These are phyloP conservation scores for Podospora pseudopauciseta DNA, from an alignment of 495 filamentous ascomycete species.

Conservation along the genomic window DNA sequence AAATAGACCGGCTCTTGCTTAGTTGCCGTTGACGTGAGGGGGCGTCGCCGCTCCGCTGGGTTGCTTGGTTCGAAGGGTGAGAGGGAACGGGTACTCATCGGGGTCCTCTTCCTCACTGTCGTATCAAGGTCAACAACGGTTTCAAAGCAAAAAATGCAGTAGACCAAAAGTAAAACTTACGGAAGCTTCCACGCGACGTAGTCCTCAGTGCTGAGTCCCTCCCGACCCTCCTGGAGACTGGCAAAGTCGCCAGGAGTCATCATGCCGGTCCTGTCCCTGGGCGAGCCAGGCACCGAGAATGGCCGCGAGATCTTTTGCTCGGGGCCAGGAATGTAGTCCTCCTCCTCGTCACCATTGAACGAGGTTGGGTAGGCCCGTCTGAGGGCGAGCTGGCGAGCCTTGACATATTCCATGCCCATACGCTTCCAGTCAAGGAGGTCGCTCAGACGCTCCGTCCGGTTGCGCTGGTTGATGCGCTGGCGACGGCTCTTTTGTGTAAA, in stretches of 20 bases:
- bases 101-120: constrained; percentile 89
- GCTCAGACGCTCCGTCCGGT: constrained; percentile 92
- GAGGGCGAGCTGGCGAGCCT: constrained; percentile 88
- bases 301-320: constrained; percentile 92
- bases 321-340: constrained; percentile 79
- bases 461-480: constrained; percentile 97
- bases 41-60: constrained; percentile 34
- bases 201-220: constrained; percentile 92
- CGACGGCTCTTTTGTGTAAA: constrained; percentile 91
- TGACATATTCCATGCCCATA: constrained; percentile 99
- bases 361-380: constrained; percentile 86
- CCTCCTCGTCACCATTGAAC: constrained; percentile 72
- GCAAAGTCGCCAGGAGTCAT: constrained; percentile 99
- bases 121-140: constrained; percentile 11
- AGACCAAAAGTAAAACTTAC: constrained; percentile 54
- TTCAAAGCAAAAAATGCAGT: background rate
- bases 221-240: constrained; percentile 86
- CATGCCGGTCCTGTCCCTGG: constrained; percentile 86
- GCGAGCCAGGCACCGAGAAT: constrained; percentile 89
- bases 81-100: constrained; percentile 88
- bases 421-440: constrained; percentile 98
- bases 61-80: constrained; percentile 65
- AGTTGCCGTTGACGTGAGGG: constrained; percentile 43
- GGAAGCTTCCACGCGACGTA: constrained; percentile 97
- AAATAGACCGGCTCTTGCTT: constrained; percentile 11